Percentiles rank a stretch among this genome's conserved stretches.
Evolutionary conservation across 768 basidiomycete genomes (phyloP).

Genomic region (Rhodotorula paludigena): DNA sequence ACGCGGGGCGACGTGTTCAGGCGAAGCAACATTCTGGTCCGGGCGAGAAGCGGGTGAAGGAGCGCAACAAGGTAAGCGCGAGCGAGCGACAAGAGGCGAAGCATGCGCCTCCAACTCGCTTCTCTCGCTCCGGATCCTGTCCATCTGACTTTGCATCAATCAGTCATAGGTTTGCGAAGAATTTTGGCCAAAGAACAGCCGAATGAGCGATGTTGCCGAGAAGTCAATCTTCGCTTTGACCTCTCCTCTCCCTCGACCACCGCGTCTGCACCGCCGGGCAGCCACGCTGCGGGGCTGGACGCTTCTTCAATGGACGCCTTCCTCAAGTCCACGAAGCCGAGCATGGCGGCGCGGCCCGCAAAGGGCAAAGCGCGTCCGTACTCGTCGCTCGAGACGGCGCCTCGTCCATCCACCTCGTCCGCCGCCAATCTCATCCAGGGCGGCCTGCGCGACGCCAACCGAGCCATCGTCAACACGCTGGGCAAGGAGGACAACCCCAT

Average conservation of each 20-base stretch:
- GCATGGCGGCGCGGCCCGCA: background rate
- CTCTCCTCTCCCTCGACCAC: background rate
- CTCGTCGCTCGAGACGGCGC: background rate
- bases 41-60: background rate
- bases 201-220: no score
- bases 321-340: conserved; percentile 16
- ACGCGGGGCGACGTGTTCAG: conserved; percentile 23
- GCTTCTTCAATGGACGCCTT: background rate
- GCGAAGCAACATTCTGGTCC: conserved; percentile 10
- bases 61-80: background rate
- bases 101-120: no score
- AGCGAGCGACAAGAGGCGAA: background rate
- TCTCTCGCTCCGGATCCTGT: no score
- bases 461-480: conserved; percentile 60
- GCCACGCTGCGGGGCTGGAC: background rate
- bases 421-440: background rate
- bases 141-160: no score
- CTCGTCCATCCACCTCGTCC: no score
- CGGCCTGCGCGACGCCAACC: conserved; percentile 47
- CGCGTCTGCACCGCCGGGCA: background rate
- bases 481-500: conserved; percentile 67
- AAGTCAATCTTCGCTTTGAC: no score
- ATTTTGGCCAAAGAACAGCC: no score
- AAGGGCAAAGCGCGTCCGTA: background rate
- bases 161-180: no score